Evolutionary conservation across 805 yeast species (phyloP).

Genomic region (Nakazawaea wyomingensis): DNA sequence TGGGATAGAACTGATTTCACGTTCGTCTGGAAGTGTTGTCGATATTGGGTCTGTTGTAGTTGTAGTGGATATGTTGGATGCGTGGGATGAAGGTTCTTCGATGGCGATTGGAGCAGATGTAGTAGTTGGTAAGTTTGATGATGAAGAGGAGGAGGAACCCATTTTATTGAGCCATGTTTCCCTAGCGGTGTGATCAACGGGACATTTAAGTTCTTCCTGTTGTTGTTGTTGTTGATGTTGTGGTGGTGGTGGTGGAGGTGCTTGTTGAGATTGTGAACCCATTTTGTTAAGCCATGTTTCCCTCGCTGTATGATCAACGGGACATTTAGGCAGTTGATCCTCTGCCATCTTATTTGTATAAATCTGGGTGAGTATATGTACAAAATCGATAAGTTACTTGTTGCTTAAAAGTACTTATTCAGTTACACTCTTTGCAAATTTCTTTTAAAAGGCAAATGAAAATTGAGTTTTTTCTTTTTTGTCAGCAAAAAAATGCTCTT

Average conservation of each 20-base stretch:
- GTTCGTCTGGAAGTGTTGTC: conserved; percentile 55
- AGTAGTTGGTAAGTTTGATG: conserved; percentile 18
- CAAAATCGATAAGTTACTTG: too few relatives aligned
- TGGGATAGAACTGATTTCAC: conserved; percentile 81
- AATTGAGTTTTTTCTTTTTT: too few relatives aligned
- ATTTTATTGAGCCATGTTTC: conserved; percentile 43
- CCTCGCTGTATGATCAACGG: conserved; percentile 60
- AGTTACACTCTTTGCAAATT: too few relatives aligned
- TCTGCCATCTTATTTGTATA: too few relatives aligned
- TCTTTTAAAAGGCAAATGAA: too few relatives aligned
- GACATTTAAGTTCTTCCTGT: conserved; percentile 39
- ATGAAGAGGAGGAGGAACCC: too few relatives aligned
- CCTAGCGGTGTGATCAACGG: conserved; percentile 63
- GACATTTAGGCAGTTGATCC: conserved; percentile 35
- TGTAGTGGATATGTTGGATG: conserved; percentile 38
- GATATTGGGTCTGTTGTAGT: conserved; percentile 29
- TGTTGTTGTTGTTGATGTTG: conserved; percentile 14
- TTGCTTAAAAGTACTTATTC: too few relatives aligned
- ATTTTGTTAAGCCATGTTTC: conserved; percentile 42
- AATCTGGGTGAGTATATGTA: too few relatives aligned
- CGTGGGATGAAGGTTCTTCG: conserved; percentile 27
- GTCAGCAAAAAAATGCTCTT: too few relatives aligned
- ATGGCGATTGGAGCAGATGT: conserved; percentile 30
- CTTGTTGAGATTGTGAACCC: neutral
- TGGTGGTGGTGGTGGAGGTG: neutral